These are phyloP conservation scores for Monilinia aucupariae DNA, from an alignment of 2,329 filamentous ascomycete species.

Conservation along the genomic window DNA sequence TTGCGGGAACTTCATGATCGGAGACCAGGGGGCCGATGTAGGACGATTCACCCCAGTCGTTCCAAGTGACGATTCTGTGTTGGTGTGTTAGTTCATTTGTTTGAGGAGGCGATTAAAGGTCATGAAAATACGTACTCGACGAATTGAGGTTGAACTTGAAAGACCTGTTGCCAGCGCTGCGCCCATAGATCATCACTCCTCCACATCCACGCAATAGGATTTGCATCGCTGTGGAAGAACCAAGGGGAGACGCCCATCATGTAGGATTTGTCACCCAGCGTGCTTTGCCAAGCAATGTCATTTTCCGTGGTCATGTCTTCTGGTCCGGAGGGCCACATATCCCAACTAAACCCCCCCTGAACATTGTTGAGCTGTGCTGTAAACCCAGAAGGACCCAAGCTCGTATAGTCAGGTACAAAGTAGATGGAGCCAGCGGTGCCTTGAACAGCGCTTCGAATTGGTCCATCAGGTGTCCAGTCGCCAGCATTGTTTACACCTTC, in stretches of 20 bases:
- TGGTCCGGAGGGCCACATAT: constrained; percentile 40
- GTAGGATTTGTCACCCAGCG: constrained; percentile 38
- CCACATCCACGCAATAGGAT: constrained; percentile 58
- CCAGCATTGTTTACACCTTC: constrained; percentile 41
- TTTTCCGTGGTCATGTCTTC: constrained; percentile 36
- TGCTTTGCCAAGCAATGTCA: constrained; percentile 40
- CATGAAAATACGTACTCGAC: constrained; percentile 37
- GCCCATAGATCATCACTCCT: constrained; percentile 57
- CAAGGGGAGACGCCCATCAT: constrained; percentile 55
- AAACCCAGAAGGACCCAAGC: constrained; percentile 35
- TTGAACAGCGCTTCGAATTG: constrained; percentile 36
- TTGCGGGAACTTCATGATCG: constrained; percentile 34
- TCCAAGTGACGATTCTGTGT: constrained; percentile 42
- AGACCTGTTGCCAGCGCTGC: constrained; percentile 49
- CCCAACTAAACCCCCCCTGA: constrained; percentile 41
- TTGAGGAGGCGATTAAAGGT: constrained; percentile 1
- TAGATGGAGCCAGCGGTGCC: constrained; percentile 34
- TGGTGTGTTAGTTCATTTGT: constrained; percentile 21
- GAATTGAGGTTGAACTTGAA: constrained; percentile 43
- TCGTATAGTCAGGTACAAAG: constrained; percentile 46
- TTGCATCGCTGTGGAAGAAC: constrained; percentile 55
- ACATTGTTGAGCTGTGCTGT: constrained; percentile 32
- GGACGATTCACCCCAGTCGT: constrained; percentile 50
- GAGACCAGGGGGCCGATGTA: constrained; percentile 47
- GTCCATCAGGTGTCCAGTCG: constrained; percentile 39